Base-by-base conservation (phyloP, 345 rosid genomes). In the Eucalyptus lansdowneana region DNA sequence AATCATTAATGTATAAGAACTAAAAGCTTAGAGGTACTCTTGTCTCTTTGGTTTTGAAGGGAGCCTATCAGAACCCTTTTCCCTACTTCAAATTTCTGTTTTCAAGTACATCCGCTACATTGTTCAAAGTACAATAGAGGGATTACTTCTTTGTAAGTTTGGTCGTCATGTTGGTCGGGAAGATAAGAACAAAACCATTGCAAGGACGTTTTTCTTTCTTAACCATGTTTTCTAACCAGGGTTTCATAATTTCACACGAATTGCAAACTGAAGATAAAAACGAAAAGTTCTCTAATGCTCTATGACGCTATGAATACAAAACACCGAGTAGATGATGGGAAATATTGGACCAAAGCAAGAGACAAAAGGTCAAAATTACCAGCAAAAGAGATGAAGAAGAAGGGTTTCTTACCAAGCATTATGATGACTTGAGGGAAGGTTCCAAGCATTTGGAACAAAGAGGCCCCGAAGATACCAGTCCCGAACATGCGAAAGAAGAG, bases 401-500 rank as follows among this genome's bases (percentile, higher is more conserved):
- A 85, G 19, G 31, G 80, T 34, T 65, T 72, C 90, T 93, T 76
- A 92, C 95, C 93, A 25, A 92, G 90, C 90, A 93, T 89, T 83
- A 94, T 58, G 34, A 89, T 89, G 4, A 93, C 49, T 72, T 92
- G 94, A 10, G 96, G 96, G 87, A 93, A 72, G 13, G 89, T 86
- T 58, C 90, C 93, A 21, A 93, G 91, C 85, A 94, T 24, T 17
- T 92, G 93, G 92, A 93, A 94, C 65, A 92, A 47, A 81, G 89
- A 89, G 60, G 94, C 96, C 25, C 96, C 95, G 87, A 94, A 93
- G 40, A 93, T 6, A 42, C 94, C 95, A 53, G 94, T 94, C 87
- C 95, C 96, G 83, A 94, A 93, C 94, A 92, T 93, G 54, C 90
- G 87, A 34, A 94, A 92, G 91, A 94, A 93, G 49, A 94, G 92